Conservation (phyloP, 1,284 basidiomycete genomes). For the Tilletia indica region DNA sequence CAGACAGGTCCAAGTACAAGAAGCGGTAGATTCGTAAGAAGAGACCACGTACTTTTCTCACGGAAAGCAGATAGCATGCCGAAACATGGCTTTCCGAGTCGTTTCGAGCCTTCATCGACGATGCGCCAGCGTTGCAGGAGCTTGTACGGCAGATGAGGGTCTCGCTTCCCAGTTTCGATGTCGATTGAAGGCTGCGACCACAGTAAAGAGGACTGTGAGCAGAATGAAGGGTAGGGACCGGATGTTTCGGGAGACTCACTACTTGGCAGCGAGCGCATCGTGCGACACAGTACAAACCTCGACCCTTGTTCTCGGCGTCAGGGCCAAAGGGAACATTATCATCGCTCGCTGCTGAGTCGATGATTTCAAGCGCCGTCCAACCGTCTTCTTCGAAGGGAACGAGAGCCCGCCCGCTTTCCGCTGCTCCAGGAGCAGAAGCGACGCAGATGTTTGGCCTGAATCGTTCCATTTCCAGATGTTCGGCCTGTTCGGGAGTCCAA, state of each 20-base stretch:
- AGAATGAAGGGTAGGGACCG: not conserved
- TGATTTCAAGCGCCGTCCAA: conserved; percentile 42
- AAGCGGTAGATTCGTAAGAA: not conserved
- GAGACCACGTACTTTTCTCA: conserved; percentile 23
- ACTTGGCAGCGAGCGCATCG: conserved; percentile 47
- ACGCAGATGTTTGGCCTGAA: conserved; percentile 49
- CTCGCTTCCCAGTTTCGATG: conserved; percentile 28
- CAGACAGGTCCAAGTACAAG: not conserved
- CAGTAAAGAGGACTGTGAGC: not conserved
- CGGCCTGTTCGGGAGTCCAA: conserved; percentile 43
- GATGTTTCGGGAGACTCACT: not conserved
- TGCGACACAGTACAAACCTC: conserved; percentile 40
- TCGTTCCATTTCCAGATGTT: conserved; percentile 34
- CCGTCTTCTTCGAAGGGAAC: conserved; percentile 47
- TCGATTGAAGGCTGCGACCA: conserved; percentile 6
- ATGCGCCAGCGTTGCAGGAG: conserved; percentile 41
- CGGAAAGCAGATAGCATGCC: conserved; percentile 36
- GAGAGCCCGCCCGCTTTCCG: conserved; percentile 20
- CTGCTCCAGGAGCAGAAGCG: conserved; percentile 24
- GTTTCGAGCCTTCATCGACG: conserved; percentile 32
- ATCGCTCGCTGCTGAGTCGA: conserved; percentile 22
- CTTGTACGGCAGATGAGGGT: conserved; percentile 39
- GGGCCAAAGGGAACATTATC: conserved; percentile 24
- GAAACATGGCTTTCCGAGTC: conserved; percentile 46
- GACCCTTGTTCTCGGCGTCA: conserved; percentile 34